Evolutionary conservation across 2,329 filamentous ascomycete genomes (phyloP).

Genomic region (Claviceps quebecensis): DNA sequence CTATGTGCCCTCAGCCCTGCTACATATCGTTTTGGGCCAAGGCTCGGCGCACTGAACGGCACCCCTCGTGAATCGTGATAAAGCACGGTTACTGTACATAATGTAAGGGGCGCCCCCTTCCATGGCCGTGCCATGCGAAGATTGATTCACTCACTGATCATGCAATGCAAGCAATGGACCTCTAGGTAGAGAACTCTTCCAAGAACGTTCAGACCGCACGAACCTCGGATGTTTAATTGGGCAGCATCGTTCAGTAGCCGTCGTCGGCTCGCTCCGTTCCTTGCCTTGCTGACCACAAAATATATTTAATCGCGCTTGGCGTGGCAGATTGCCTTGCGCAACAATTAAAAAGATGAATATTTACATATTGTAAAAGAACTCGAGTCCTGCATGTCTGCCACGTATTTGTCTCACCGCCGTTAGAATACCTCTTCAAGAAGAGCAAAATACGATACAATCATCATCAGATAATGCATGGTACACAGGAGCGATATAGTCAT

Average conservation of each 20-base stretch:
- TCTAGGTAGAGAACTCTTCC: too few relatives aligned
- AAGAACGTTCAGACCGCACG: too few relatives aligned
- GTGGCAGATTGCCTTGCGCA: not conserved
- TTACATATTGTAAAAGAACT: not conserved
- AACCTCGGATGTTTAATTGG: too few relatives aligned
- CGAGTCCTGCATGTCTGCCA: not conserved
- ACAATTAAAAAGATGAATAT: not conserved
- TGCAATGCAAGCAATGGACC: too few relatives aligned
- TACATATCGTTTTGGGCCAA: conserved; percentile 1
- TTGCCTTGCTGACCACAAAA: not conserved
- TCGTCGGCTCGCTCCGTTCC: not conserved
- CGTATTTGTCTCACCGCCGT: not conserved
- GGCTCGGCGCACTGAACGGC: conserved; percentile 2
- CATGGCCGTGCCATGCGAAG: not conserved
- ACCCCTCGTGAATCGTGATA: conserved; percentile 4
- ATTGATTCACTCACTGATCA: too few relatives aligned
- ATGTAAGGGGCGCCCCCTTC: not conserved
- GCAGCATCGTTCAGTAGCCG: not conserved
- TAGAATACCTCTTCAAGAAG: not conserved
- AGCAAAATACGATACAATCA: not conserved
- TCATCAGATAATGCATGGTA: not conserved
- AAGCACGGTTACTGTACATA: too few relatives aligned
- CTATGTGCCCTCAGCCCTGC: not conserved
- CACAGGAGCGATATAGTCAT: not conserved
- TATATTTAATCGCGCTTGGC: not conserved